These are phyloP conservation scores for Pseudogymnoascus sp. DNA, from an alignment of 2,329 filamentous ascomycete species.

Conservation along the genomic window DNA sequence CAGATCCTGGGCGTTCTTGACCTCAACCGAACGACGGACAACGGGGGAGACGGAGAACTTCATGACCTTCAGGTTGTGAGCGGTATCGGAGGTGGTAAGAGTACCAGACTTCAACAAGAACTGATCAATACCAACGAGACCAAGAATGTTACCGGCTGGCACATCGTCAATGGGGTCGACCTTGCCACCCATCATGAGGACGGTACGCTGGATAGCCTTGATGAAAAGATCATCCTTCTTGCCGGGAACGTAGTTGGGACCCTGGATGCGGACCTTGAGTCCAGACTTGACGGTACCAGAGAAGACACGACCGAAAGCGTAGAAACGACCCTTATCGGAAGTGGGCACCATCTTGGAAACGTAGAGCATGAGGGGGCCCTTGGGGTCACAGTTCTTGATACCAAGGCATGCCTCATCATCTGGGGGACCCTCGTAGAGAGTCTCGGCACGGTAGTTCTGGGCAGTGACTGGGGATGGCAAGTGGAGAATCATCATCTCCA, in stretches of 20 bases:
- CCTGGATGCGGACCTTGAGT: slow-evolving; percentile 99
- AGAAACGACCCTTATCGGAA: slow-evolving; percentile 99
- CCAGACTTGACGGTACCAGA: slow-evolving; percentile 94
- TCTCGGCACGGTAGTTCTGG: slow-evolving; percentile 96
- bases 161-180: slow-evolving; percentile 98
- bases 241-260: slow-evolving; percentile 94
- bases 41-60: slow-evolving; percentile 99
- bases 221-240: slow-evolving; percentile 99
- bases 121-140: slow-evolving; percentile 98
- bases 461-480: slow-evolving; percentile 92
- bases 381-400: slow-evolving; percentile 97
- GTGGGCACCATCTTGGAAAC: slow-evolving; percentile 99
- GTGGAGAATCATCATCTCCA: slow-evolving; percentile 99
- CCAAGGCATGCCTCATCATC: slow-evolving; percentile 90
- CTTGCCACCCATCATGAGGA: slow-evolving; percentile 99
- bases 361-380: slow-evolving; percentile 99
- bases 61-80: slow-evolving; percentile 99
- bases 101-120: slow-evolving; percentile 99
- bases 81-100: slow-evolving; percentile 90
- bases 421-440: slow-evolving; percentile 92
- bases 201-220: slow-evolving; percentile 99
- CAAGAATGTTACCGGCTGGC: slow-evolving; percentile 98
- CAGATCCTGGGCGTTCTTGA: slow-evolving; percentile 99
- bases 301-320: slow-evolving; percentile 99
- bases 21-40: slow-evolving; percentile 95